These are phyloP conservation scores for Fusarium sacchari DNA, from an alignment of 2,329 filamentous ascomycete genomes.

Conservation along the genomic window DNA sequence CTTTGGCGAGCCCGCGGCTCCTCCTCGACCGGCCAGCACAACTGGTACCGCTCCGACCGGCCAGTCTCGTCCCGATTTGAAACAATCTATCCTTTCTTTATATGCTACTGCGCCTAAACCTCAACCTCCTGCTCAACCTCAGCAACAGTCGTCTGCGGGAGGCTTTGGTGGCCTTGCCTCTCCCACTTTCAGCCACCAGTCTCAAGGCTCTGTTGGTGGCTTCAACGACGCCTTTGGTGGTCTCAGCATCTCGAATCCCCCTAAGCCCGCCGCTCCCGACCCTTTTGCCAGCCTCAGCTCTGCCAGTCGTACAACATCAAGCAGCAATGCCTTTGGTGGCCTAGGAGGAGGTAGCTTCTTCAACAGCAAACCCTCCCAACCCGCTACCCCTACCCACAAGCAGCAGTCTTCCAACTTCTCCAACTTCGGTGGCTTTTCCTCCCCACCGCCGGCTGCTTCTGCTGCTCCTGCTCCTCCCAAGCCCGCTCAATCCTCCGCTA, in stretches of 20 bases:
- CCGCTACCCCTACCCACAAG: conserved; percentile 61
- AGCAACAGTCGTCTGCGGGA: conserved; percentile 61
- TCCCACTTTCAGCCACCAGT: conserved; percentile 61
- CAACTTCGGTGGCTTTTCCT: conserved; percentile 70
- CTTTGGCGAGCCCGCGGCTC: conserved; percentile 77
- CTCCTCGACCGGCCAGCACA: conserved; percentile 86
- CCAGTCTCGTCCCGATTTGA: conserved; percentile 89
- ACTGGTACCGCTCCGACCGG: conserved; percentile 69
- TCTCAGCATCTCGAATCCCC: conserved; percentile 56
- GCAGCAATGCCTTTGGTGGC: conserved; percentile 58
- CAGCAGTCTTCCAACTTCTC: conserved; percentile 66
- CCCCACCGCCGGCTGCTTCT: conserved; percentile 52
- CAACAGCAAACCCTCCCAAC: conserved; percentile 73
- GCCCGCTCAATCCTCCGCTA: conserved; percentile 63
- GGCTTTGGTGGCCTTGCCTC: conserved; percentile 76
- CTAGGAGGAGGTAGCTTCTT: conserved; percentile 85
- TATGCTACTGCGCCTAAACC: conserved; percentile 87
- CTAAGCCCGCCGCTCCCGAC: conserved; percentile 56
- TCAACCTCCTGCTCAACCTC: conserved; percentile 64
- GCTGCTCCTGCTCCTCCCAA: conserved; percentile 51
- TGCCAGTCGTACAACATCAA: conserved; percentile 49
- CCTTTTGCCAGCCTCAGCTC: conserved; percentile 70
- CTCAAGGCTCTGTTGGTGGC: conserved; percentile 64
- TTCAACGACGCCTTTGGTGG: conserved; percentile 78
- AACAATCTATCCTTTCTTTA: conserved; percentile 95